phyloP scores from a whole-genome alignment of 2,329 filamentous ascomycete genomes.

The Cladosporium velox region DNA sequence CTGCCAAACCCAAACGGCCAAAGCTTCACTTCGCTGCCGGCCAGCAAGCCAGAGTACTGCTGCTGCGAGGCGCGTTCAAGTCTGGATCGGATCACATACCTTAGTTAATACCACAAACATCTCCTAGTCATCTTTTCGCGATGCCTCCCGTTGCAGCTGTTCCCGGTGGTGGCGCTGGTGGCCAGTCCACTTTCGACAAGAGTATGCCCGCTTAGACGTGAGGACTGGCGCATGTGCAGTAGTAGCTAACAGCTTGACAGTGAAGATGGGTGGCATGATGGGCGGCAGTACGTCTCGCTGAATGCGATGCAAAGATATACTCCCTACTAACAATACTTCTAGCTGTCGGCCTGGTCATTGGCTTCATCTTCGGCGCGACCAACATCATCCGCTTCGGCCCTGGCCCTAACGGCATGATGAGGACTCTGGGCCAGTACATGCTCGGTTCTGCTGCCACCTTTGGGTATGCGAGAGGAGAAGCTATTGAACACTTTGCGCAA shows the following conservation, averaged over 20 bases:
- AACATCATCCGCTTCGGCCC: slow-evolving; percentile 96
- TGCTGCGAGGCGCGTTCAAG: neutral
- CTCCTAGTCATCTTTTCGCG: slow-evolving; percentile 18
- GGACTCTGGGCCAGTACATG: slow-evolving; percentile 97
- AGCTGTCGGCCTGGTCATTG: slow-evolving; percentile 96
- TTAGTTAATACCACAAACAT: neutral
- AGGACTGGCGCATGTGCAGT: neutral
- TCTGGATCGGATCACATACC: neutral
- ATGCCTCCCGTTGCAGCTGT: slow-evolving; percentile 37
- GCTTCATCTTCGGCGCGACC: slow-evolving; percentile 90
- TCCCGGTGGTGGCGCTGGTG: slow-evolving; percentile 40
- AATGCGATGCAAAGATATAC: neutral
- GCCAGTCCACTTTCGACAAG: slow-evolving; percentile 71
- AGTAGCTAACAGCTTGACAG: slow-evolving; percentile 50
- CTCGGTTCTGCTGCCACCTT: slow-evolving; percentile 91
- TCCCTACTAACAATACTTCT: slow-evolving; percentile 13
- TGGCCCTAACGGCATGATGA: slow-evolving; percentile 88
- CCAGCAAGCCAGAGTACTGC: neutral
- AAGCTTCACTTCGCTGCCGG: slow-evolving; percentile 5
- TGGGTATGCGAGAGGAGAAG: slow-evolving; percentile 62
- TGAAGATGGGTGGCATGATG: slow-evolving; percentile 99
- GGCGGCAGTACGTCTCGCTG: slow-evolving; percentile 75
- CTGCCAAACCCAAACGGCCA: slow-evolving; percentile 10
- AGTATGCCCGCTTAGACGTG: slow-evolving; percentile 49
- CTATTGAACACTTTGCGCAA: too few species aligned